A percentile compares a stretch with the other conserved stretches of the same genome.
Conservation (phyloP, 106 monocot species). For the Dioscorea dumetorum region DNA sequence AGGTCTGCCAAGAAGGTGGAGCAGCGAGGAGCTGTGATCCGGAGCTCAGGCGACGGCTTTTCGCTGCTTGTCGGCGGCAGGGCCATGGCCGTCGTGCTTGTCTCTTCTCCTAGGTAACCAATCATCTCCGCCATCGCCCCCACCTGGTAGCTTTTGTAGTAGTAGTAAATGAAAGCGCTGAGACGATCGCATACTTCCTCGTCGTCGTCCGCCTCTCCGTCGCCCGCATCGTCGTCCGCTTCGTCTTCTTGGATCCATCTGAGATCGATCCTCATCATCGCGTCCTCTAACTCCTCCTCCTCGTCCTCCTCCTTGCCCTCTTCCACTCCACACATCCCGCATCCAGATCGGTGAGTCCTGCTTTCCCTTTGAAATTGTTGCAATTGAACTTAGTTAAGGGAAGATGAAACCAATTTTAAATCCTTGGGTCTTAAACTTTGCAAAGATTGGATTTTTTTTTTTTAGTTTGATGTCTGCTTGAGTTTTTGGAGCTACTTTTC, state of each 20-base stretch:
- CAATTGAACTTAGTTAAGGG: too few relatives aligned
- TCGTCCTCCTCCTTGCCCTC: conserved; percentile 23
- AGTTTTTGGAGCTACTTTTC: too few relatives aligned
- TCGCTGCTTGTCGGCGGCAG: conserved; percentile 21
- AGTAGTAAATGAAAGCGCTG: conserved; percentile 27
- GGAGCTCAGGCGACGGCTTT: neutral
- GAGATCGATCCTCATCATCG: conserved; percentile 58
- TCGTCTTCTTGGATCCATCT: conserved; percentile 55
- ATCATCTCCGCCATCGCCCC: neutral
- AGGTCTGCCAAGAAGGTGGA: conserved; percentile 12
- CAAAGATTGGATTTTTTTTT: too few relatives aligned
- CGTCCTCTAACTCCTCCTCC: conserved; percentile 38
- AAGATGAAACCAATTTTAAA: too few relatives aligned
- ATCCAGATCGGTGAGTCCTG: conserved; percentile 37
- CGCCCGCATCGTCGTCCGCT: conserved; percentile 15
- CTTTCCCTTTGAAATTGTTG: neutral
- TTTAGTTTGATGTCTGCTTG: too few relatives aligned
- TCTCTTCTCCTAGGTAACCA: conserved; percentile 19
- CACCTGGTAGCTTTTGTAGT: too few relatives aligned
- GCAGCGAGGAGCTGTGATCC: neutral
- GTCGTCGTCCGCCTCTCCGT: conserved; percentile 20
- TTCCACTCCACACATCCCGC: neutral
- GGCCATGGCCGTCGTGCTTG: conserved; percentile 35
- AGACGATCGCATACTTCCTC: conserved; percentile 23
- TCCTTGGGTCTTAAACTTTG: too few relatives aligned